Conservation (phyloP, 179 eudicot genomes). For the Beta lomatogona region DNA sequence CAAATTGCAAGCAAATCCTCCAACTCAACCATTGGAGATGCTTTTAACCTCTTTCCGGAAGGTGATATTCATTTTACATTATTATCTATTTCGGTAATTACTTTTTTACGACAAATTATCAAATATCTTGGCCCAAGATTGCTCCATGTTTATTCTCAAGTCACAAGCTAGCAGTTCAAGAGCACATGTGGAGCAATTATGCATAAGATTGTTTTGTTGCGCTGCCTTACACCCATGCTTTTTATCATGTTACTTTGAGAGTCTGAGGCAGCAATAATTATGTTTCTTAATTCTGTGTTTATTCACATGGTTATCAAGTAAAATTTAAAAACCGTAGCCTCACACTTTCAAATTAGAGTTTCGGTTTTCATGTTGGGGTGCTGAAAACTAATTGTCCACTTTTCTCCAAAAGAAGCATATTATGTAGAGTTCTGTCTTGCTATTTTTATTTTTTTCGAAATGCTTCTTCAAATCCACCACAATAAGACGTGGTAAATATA, state of each 20-base stretch:
- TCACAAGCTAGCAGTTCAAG: neutral
- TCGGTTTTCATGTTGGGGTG: neutral
- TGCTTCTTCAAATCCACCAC: neutral
- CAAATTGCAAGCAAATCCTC: too few relatives aligned
- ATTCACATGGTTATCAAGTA: neutral
- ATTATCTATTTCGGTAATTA: neutral
- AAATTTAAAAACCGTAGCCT: neutral
- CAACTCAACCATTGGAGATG: too few relatives aligned
- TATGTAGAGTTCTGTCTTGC: neutral
- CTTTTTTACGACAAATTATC: neutral
- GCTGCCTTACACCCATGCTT: neutral
- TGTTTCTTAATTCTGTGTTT: neutral
- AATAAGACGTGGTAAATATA: neutral
- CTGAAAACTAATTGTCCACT: neutral
- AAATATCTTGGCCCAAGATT: neutral
- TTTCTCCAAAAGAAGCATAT: neutral
- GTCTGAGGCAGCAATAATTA: neutral
- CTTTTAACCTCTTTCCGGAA: neutral
- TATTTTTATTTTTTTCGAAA: neutral
- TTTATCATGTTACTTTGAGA: conserved; percentile 5
- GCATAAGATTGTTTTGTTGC: neutral
- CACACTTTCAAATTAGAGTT: neutral
- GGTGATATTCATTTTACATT: neutral
- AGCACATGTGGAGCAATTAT: neutral
- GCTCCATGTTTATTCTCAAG: conserved; percentile 8